These are phyloP conservation scores for Zygoascus biomembranicola DNA, from an alignment of 805 yeast genomes.

Conservation along the genomic window DNA sequence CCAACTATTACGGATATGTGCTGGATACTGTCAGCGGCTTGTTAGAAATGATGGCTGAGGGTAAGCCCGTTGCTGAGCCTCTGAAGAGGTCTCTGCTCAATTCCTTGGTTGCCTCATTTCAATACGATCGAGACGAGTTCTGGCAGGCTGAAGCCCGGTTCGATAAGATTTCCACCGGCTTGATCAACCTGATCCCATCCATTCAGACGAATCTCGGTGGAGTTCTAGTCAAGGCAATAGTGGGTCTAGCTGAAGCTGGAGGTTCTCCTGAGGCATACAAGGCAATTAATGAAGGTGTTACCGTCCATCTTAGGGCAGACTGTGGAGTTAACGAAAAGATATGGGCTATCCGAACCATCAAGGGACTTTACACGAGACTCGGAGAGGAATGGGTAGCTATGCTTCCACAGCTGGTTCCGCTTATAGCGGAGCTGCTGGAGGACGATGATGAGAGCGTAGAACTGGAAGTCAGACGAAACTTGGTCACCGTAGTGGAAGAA, in stretches of 20 bases:
- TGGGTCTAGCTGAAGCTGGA: slow-evolving; percentile 64
- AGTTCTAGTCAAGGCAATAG: slow-evolving; percentile 69
- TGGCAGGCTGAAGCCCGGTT: slow-evolving; percentile 89
- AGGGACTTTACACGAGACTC: slow-evolving; percentile 75
- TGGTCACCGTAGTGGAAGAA: slow-evolving; percentile 84
- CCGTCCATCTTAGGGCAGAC: slow-evolving; percentile 59
- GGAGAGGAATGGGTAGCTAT: slow-evolving; percentile 91
- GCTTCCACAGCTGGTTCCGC: slow-evolving; percentile 91
- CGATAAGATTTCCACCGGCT: slow-evolving; percentile 54
- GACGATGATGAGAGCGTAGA: slow-evolving; percentile 95
- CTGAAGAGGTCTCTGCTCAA: slow-evolving; percentile 67
- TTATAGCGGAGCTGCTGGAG: slow-evolving; percentile 89
- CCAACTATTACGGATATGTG: slow-evolving; percentile 79
- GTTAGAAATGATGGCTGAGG: slow-evolving; percentile 33
- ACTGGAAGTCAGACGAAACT: slow-evolving; percentile 78
- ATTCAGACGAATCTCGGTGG: slow-evolving; percentile 73
- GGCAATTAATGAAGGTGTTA: slow-evolving; percentile 53
- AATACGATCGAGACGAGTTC: slow-evolving; percentile 85
- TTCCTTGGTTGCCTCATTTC: slow-evolving; percentile 73
- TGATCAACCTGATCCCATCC: slow-evolving; percentile 56
- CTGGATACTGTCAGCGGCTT: slow-evolving; percentile 61
- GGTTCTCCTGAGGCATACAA: slow-evolving; percentile 56
- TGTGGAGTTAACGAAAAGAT: slow-evolving; percentile 46
- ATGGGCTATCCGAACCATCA: slow-evolving; percentile 76
- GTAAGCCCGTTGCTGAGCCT: slow-evolving; percentile 15